A percentile compares a stretch with the other conserved stretches of the same genome.
These are phyloP conservation scores for Arabidopsis suecica DNA, from an alignment of 345 rosid genomes.

Conservation along the genomic window DNA sequence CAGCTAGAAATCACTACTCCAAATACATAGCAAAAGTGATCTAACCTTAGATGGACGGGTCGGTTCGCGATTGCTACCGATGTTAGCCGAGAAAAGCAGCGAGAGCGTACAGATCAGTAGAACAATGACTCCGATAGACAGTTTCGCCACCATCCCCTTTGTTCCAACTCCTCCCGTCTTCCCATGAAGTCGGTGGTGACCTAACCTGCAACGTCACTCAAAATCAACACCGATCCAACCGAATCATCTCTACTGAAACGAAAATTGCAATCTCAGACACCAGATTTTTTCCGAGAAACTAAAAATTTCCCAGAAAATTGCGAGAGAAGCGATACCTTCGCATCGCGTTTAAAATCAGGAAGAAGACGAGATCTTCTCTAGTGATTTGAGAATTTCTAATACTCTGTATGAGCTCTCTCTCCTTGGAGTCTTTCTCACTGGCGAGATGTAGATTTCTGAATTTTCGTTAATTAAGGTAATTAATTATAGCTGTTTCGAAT, in stretches of 20 bases:
- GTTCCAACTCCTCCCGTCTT: slow-evolving; percentile 68
- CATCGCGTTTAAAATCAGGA: slow-evolving; percentile 35
- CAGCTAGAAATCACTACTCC: slow-evolving; percentile 29
- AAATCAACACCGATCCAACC: slow-evolving; percentile 43
- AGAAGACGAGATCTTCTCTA: background rate
- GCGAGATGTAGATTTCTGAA: slow-evolving; percentile 31
- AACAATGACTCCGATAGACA: slow-evolving; percentile 66
- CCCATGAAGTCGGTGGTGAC: slow-evolving; percentile 68
- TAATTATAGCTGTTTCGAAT: slow-evolving; percentile 32
- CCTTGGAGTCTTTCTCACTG: slow-evolving; percentile 19
- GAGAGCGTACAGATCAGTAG: slow-evolving; percentile 82
- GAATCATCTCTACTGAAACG: background rate
- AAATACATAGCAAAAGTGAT: background rate
- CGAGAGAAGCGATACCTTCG: slow-evolving; percentile 37
- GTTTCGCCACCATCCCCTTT: slow-evolving; percentile 65
- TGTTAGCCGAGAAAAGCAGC: slow-evolving; percentile 59
- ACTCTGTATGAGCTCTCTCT: slow-evolving; percentile 16
- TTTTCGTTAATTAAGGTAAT: slow-evolving; percentile 19
- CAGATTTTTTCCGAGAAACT: slow-evolving; percentile 16
- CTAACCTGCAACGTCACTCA: slow-evolving; percentile 54
- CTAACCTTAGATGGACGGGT: slow-evolving; percentile 61
- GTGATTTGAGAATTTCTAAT: slow-evolving; percentile 13
- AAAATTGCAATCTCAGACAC: slow-evolving; percentile 24
- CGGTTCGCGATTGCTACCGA: slow-evolving; percentile 53
- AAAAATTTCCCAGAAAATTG: background rate